Conservation (phyloP, 257 asterid genomes). For the Forsythia viridissima region DNA sequence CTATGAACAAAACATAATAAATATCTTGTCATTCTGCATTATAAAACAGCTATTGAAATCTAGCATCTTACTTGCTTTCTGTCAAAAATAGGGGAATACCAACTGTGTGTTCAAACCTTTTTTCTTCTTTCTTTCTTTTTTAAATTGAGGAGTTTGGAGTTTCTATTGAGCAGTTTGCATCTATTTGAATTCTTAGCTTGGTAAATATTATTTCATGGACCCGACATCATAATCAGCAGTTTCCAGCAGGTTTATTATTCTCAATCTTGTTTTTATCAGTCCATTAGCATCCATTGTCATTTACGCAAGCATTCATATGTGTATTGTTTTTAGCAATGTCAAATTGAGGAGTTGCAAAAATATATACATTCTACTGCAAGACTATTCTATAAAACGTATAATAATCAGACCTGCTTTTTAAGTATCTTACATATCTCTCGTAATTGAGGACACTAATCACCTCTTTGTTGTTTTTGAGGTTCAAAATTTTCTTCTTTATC, state of each 20-base stretch:
- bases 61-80: background rate
- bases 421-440: background rate
- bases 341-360: too few relatives aligned
- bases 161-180: background rate
- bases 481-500: background rate
- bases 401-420: background rate
- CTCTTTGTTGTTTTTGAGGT: background rate
- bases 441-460: background rate
- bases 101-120: too few relatives aligned
- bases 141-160: background rate
- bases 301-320: background rate
- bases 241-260: background rate
- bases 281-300: background rate
- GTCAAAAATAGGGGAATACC: background rate
- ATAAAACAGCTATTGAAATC: background rate
- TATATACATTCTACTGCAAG: too few relatives aligned
- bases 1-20: slow-evolving; percentile 34
- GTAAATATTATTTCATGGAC: background rate
- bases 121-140: background rate
- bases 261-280: background rate
- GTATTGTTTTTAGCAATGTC: background rate
- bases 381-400: background rate
- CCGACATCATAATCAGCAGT: background rate
- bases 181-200: background rate
- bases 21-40: background rate